Evolutionary conservation across 208 protist species (phyloP).

Genomic region (Strigomonas culicis): DNA sequence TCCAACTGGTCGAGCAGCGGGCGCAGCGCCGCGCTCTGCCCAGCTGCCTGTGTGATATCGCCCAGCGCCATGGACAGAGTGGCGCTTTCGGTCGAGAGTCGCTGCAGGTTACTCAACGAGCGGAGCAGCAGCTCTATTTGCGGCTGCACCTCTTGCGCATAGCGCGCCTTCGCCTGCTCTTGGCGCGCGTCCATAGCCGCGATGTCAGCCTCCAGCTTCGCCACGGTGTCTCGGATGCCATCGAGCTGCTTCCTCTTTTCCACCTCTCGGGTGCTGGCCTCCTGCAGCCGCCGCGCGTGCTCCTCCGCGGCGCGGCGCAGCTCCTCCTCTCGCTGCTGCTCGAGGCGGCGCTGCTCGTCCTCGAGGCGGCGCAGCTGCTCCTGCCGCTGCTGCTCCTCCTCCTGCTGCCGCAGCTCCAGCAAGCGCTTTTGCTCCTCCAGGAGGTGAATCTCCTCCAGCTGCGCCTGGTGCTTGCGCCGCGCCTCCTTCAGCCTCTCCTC

Average conservation of each 20-base stretch:
- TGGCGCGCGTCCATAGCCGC: conserved; percentile 6
- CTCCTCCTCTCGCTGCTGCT: conserved; percentile 11
- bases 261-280: conserved; percentile 9
- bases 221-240: neutral
- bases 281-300: neutral
- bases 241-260: conserved; percentile 4
- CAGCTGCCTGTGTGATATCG: conserved; percentile 6
- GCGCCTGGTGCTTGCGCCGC: conserved; percentile 6
- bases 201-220: neutral
- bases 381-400: conserved; percentile 3
- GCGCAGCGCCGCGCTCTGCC: conserved; percentile 4
- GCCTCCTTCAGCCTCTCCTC: conserved; percentile 12
- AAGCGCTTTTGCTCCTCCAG: conserved; percentile 12
- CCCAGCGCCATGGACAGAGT: neutral
- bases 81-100: conserved; percentile 3
- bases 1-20: conserved; percentile 7
- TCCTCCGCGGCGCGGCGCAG: conserved; percentile 13
- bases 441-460: conserved; percentile 1
- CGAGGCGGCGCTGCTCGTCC: conserved; percentile 3
- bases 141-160: conserved; percentile 10
- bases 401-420: conserved; percentile 3
- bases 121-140: conserved; percentile 8
- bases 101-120: conserved; percentile 4
- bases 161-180: neutral
- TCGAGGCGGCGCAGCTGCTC: conserved; percentile 10